Base-by-base conservation (phyloP, 495 filamentous ascomycete genomes). In the Hapsidospora chrysogenum region DNA sequence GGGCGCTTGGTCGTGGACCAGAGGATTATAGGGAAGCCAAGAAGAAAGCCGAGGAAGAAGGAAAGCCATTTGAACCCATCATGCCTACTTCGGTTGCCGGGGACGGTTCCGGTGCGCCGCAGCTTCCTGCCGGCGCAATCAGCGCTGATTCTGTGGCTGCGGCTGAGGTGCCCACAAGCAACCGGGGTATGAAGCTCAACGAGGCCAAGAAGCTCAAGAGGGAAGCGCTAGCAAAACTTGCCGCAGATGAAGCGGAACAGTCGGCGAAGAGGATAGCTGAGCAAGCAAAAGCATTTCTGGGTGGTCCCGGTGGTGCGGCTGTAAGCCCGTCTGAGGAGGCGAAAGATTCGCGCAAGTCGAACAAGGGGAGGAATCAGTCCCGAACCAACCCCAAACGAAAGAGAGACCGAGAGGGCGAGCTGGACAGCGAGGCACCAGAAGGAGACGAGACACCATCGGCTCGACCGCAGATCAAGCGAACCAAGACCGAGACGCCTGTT, bases 121-220 rank as follows among this genome's bases (percentile, higher is more conserved):
- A 60, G 4, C 53, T 59, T 38, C 60, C 66, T 11, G 54, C 60
- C 32, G 66, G 67, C 19, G 60, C 65, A 3, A 56, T 70, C 25
- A 63, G 60, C 30, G 35, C 61, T 17, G 66, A 68, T 20, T 57
- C 64, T 14, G 40, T 68, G 31, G 54, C 54, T 7, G 60, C 57
- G 10, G 61, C 70, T 17, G 73, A 76, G 39, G 58, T 64, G 33
- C 57, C 65, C 22, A 44, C 84, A 16, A 81, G 74, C 49, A 93
- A 92, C 49, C 70, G 80, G 14, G 85, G 84, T 6, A 92, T 92
- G 82, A 82, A 84, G 45, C 52, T 92, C 31, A 92, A 92, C 49
- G 81, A 92, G 48, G 82, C 84, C 4, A 93, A 93, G 63, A 92
- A 89, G 48, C 60, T 84, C 34, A 93, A 92, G 61, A 73, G 76